Evolutionary conservation across 2,329 filamentous ascomycete genomes (phyloP), one percentile per base, ranked within the genome.

Genomic region (Apiospora pterosperma): DNA sequence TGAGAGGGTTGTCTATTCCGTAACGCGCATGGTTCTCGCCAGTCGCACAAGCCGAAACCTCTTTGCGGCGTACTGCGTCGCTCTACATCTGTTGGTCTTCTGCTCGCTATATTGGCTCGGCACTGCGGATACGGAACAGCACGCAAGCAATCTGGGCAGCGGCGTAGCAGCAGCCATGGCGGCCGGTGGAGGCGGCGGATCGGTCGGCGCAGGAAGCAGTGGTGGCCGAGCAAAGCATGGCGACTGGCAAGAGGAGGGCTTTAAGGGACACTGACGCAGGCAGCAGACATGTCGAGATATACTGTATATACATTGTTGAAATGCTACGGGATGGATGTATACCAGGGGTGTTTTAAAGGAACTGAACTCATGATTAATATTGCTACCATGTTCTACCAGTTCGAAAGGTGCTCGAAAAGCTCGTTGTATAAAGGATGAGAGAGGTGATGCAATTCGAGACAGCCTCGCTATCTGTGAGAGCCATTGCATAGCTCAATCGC

Each of bases 51-150:
- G 93, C 79, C 87, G 96, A 68, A 99, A 98, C 76, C 77, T 99
- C 65, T 99, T 99, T 78, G 96, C 94, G 0, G 89, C 87, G 12
- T 99, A 99, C 77, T 96, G 95, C 76, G 81, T 97, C 39, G 92
- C 89, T 38, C 83, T 99, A 69, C 96, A 99, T 80, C 74, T 97
- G 55, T 80, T 99, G 59, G 90, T 98, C 2, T 96, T 99, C 74
- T 83, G 90, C 70, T 91, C 93, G 77, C 81, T 98, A 67, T 98
- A 95, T 78, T 94, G 90, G 87, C 88, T 93, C 74, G 92, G 92
- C 65, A 86, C 87, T 4, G 81, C 83, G 36, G 88, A 92, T 71
- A 84, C 88, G 38, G 89, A 89, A 74, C 76, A 84, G 70, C 86
- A 90, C 73, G 84, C 84, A 59, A 85, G 82, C 69, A 81, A 84